Conservation (phyloP, 2,329 filamentous ascomycete genomes). For the Diaporthe amygdali region DNA sequence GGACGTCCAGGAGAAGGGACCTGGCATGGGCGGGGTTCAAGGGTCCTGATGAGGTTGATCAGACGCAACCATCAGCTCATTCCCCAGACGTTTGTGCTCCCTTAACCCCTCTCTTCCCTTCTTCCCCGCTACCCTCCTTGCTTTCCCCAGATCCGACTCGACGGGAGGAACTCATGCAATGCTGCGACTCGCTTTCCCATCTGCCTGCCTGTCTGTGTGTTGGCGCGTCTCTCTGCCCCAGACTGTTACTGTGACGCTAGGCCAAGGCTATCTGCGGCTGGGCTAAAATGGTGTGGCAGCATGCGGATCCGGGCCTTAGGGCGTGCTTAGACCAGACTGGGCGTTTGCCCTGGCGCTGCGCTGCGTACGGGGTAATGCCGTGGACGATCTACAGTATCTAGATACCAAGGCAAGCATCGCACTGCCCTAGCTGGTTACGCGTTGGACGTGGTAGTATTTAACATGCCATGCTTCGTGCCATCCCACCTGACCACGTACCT, state of each 20-base stretch:
- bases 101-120: neutral
- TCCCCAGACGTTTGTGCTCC: constrained; percentile 13
- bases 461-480: neutral
- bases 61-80: constrained; percentile 17
- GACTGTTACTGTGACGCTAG: constrained; percentile 1
- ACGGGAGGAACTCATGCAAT: neutral
- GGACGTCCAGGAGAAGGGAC: neutral
- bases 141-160: constrained; percentile 10
- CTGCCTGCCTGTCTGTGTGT: neutral
- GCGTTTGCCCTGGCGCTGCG: neutral
- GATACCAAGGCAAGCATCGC: neutral
- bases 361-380: too few relatives aligned
- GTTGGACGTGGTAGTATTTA: neutral
- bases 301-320: constrained; percentile 19
- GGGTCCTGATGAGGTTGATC: neutral
- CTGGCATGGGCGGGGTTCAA: neutral
- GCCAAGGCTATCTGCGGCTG: neutral
- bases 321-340: neutral
- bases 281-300: constrained; percentile 10
- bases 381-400: too few relatives aligned
- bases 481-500: neutral
- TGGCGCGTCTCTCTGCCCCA: neutral
- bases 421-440: neutral
- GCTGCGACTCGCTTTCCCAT: neutral
- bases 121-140: neutral